These are phyloP conservation scores for Hymenoscyphus fructigenus DNA, from an alignment of 2,329 filamentous ascomycete species.

Conservation along the genomic window DNA sequence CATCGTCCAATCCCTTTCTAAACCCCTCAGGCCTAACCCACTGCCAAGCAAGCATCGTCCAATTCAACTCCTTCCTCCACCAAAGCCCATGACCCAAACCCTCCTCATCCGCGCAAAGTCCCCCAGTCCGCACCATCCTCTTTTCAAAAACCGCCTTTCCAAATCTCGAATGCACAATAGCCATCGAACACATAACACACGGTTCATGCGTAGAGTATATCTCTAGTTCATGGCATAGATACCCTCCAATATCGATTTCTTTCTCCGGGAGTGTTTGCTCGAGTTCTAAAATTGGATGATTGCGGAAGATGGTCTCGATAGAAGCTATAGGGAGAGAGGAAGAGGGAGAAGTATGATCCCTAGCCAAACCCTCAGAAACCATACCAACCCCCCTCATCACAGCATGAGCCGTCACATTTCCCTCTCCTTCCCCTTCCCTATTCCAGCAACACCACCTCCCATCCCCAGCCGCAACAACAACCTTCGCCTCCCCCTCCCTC, in stretches of 20 bases:
- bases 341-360: constrained; percentile 22
- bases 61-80: constrained; percentile 78
- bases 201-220: constrained; percentile 95
- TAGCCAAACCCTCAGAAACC: constrained; percentile 61
- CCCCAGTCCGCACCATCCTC: constrained; percentile 78
- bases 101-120: constrained; percentile 73
- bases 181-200: constrained; percentile 96
- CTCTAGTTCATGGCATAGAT: constrained; percentile 90
- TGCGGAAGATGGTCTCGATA: constrained; percentile 56
- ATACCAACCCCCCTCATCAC: constrained; percentile 79
- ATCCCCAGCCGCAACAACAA: constrained; percentile 75
- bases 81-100: constrained; percentile 65
- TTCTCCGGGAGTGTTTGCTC: constrained; percentile 59
- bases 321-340: constrained; percentile 29
- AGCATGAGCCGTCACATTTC: constrained; percentile 75
- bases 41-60: constrained; percentile 81
- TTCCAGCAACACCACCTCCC: constrained; percentile 64
- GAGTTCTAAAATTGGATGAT: constrained; percentile 65
- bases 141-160: constrained; percentile 78
- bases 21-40: constrained; percentile 8
- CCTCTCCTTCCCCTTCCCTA: constrained; percentile 51
- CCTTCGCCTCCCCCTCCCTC: constrained; percentile 25
- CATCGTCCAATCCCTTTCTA: not conserved
- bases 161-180: constrained; percentile 90
- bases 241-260: constrained; percentile 70